Base-by-base conservation (phyloP, 2,329 filamentous ascomycete genomes). In the Zopfia rhizophila region DNA sequence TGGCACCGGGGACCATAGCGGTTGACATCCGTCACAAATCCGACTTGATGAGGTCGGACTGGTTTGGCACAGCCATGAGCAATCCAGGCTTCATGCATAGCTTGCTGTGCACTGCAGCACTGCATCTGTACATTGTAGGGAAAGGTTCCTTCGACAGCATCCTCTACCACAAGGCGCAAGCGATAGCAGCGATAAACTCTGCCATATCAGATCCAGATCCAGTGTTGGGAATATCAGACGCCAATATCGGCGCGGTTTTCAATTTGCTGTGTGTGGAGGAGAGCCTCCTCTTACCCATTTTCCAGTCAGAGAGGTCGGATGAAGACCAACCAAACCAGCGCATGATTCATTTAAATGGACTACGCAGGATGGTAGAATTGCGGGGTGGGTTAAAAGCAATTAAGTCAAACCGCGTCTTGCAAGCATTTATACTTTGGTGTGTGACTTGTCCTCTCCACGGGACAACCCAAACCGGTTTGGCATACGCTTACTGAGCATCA, bases 391-490 rank as follows among this genome's bases (percentile, higher is more conserved):
- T 72, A 8, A 47, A 38, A 35, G 61, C 58, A 41, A 64, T 72
- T 25, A 59, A 56, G 27, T 67, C 66, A 14, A 72, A 71, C 47
- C 66, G 67, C 37, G 69, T 70, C n/a, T 50, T 72, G 14, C 68
- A 72, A 38, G 66, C 69, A 17, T 72, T 72, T 62, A 71, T 72
- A 61, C 65, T 72, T 53, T 72, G 69, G 69, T 72, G 57, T 30
- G 68, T 69, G 49, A 37, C 40, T 40, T 32, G 29, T 23, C 25
- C 23, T 48, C 45, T 46, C 35, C 29, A 45, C 33, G 25, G 25
- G 16, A 45, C 35, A 33, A 24, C 57, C 58, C 40, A 49, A 58
- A 60, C 21, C 31, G 56, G 59, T 42, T 55, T 67, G 60, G 58
- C 56, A 65, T 48, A 29, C 61, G 66, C 68, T 72, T 63, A 72